Conservation (phyloP, 2,329 filamentous ascomycete genomes). For the Didymella pomorum region DNA sequence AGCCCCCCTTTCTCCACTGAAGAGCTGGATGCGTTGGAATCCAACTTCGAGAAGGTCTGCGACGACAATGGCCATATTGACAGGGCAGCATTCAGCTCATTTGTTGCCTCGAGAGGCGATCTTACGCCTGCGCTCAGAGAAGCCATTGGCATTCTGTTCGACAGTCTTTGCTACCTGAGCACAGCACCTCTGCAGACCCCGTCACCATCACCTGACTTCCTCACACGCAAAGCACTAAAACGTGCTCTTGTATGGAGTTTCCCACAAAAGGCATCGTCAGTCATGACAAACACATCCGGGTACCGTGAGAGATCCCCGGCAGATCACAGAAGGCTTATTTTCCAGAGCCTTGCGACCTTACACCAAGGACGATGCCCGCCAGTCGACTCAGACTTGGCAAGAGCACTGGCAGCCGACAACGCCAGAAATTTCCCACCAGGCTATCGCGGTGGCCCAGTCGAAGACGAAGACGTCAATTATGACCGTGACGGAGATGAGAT, state of each 20-base stretch:
- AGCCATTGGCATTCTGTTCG: background rate
- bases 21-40: background rate
- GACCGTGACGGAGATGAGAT: slow-evolving; percentile 3
- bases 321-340: slow-evolving; percentile 3
- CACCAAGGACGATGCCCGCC: background rate
- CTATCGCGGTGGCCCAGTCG: background rate
- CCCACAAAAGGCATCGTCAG: background rate
- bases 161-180: slow-evolving; percentile 6
- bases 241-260: slow-evolving; percentile 1
- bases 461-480: background rate
- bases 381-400: background rate
- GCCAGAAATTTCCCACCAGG: background rate
- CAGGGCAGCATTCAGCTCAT: background rate
- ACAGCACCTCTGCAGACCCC: background rate
- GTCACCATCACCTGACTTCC: background rate
- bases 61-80: background rate
- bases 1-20: background rate
- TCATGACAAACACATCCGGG: background rate
- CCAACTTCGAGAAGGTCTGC: background rate
- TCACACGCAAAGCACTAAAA: background rate
- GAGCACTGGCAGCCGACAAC: background rate
- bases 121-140: background rate
- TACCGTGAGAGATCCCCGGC: background rate
- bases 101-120: background rate
- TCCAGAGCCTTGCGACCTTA: slow-evolving; percentile 2